Evolutionary conservation across 108 stramenopile species (phyloP).

Genomic region (Seminavis robusta): DNA sequence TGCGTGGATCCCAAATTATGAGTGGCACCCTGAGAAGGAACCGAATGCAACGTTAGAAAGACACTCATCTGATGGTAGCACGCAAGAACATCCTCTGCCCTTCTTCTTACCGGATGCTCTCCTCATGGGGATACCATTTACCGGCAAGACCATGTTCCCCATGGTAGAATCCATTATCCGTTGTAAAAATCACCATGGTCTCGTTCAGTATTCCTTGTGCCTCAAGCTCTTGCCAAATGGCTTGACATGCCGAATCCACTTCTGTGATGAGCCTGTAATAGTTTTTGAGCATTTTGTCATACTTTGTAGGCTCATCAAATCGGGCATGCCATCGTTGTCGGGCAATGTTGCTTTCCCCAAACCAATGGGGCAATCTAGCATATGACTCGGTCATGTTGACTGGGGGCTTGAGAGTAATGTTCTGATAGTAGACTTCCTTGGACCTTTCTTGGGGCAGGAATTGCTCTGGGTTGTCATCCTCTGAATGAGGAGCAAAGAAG

Average conservation of each 20-base stretch:
- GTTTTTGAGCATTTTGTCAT: slow-evolving; percentile 62
- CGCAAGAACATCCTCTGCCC: too few relatives aligned
- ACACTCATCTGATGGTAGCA: too few relatives aligned
- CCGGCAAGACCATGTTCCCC: slow-evolving; percentile 38
- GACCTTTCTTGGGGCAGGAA: slow-evolving; percentile 53
- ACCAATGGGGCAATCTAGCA: slow-evolving; percentile 28
- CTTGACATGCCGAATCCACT: slow-evolving; percentile 65
- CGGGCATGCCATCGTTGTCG: slow-evolving; percentile 58
- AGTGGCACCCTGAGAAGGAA: slow-evolving; percentile 76
- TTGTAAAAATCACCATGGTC: slow-evolving; percentile 78
- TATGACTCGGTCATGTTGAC: slow-evolving; percentile 16
- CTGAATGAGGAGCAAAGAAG: slow-evolving; percentile 79
- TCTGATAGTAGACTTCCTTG: slow-evolving; percentile 43
- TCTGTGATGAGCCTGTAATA: slow-evolving; percentile 78
- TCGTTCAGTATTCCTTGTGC: slow-evolving; percentile 48
- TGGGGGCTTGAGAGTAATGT: slow-evolving; percentile 50
- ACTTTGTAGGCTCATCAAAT: slow-evolving; percentile 53
- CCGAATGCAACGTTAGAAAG: too few relatives aligned
- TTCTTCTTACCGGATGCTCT: too few relatives aligned
- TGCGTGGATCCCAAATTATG: slow-evolving; percentile 77
- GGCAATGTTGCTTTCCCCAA: slow-evolving; percentile 54
- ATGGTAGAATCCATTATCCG: slow-evolving; percentile 83
- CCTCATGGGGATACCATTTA: slow-evolving; percentile 77
- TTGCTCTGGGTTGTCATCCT: slow-evolving; percentile 40
- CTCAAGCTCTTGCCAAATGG: slow-evolving; percentile 53